These are phyloP conservation scores for Arabidopsis lyrata DNA, from an alignment of 441 rosid species.

Conservation along the genomic window DNA sequence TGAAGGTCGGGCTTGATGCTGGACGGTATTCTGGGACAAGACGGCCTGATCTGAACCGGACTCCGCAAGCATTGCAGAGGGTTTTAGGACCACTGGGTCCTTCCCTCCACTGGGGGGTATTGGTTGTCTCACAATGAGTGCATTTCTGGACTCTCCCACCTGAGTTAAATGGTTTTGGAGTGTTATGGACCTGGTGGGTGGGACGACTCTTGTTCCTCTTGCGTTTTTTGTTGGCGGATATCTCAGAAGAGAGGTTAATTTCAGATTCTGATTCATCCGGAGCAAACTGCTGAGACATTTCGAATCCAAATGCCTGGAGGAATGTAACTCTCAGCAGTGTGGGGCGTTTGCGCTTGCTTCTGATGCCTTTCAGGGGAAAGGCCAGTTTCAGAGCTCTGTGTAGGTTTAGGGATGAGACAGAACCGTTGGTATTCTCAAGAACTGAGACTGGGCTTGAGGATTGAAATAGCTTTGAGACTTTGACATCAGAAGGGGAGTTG, in stretches of 20 bases:
- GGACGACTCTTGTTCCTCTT: slow-evolving; percentile 44
- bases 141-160: slow-evolving; percentile 54
- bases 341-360: slow-evolving; percentile 74
- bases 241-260: slow-evolving; percentile 43
- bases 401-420: slow-evolving; percentile 59
- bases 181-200: slow-evolving; percentile 36
- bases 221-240: slow-evolving; percentile 50
- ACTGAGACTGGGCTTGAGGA: slow-evolving; percentile 82
- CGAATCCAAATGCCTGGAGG: slow-evolving; percentile 47
- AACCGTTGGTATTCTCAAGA: slow-evolving; percentile 68
- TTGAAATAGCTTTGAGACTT: slow-evolving; percentile 51
- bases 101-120: slow-evolving; percentile 97
- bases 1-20: slow-evolving; percentile 86
- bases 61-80: slow-evolving; percentile 95
- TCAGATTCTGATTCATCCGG: slow-evolving; percentile 56
- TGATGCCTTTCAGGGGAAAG: slow-evolving; percentile 67
- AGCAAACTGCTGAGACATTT: slow-evolving; percentile 34
- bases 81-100: slow-evolving; percentile 93
- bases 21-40: slow-evolving; percentile 94
- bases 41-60: slow-evolving; percentile 88
- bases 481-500: slow-evolving; percentile 46
- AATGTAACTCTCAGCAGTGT: slow-evolving; percentile 40
- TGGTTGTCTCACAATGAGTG: slow-evolving; percentile 78
- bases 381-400: slow-evolving; percentile 42
- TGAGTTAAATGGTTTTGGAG: slow-evolving; percentile 44